Evolutionary conservation across 2,329 filamentous ascomycete species (phyloP), one percentile per base, ranked within the genome.

Genomic region (Sporothrix pseudoabietina): DNA sequence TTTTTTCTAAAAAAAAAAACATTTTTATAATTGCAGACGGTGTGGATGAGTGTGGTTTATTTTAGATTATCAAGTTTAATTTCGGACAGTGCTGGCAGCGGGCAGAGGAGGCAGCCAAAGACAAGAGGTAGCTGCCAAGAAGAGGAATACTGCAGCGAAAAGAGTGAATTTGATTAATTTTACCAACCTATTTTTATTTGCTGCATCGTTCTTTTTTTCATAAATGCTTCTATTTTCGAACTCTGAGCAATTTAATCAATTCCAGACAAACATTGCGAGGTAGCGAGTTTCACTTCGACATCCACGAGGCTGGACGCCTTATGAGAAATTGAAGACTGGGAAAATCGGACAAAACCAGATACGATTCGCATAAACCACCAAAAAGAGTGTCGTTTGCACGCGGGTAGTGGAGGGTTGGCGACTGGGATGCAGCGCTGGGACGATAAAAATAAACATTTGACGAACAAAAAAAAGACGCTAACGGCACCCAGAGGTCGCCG

Each of bases 371-470:
- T 12, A 14, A 41, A 65, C n/a, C 26, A 26, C 39, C 44, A 9
- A 44, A 65, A 44, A 39, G 55, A 57, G 55, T 14, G 22, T 22
- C 16, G 59, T 41, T 22, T 63, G 32, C 4, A 22, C n/a, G 32
- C 14, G 57, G 32, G 7, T 3, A 44, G 49, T 57, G 26, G 30
- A 35, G 30, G 30, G 35, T 10, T 8, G 41, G 41, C 12, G 41
- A 9, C 12, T 63, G 59, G 19, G 52, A 54, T n/a, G 52, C 52
- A 14, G 35, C 52, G n/a, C 19, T n/a, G 32, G 32, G 32, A 41
- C 9, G 59, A 44, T 41, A 63, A 63, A 63, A 63, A 63, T 63
- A 63, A 63, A 63, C 59, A 41, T 39, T n/a, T 4, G 32, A 39
- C 59, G 19, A 22, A n/a, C 32, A 41, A 63, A 10, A 63, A 63